phyloP scores from a whole-genome alignment of 176 grass and related monocot species.

The Paspalum vaginatum region DNA sequence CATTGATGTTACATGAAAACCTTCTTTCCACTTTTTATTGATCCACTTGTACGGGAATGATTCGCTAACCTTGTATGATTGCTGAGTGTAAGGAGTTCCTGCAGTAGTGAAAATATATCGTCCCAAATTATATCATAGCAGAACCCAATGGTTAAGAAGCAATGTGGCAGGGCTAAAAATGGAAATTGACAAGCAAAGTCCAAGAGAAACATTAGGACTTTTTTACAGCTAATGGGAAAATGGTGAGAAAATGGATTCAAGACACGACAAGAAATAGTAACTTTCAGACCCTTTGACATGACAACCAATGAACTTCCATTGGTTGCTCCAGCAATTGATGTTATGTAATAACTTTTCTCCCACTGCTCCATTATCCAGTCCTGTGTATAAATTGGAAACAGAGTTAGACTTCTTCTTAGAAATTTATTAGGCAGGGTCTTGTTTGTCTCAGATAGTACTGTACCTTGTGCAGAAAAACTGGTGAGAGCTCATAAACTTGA shows the following conservation, averaged over 20 bases:
- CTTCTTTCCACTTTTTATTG: constrained; percentile 99
- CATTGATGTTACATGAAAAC: constrained; percentile 98
- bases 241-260: neutral
- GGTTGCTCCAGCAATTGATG: constrained; percentile 76
- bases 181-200: neutral
- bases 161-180: neutral
- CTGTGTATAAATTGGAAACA: constrained; percentile 41
- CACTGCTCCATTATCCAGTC: constrained; percentile 99
- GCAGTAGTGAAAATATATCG: constrained; percentile 27
- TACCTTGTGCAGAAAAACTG: constrained; percentile 96
- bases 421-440: constrained; percentile 19
- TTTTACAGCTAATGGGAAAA: constrained; percentile 14
- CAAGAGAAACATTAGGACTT: constrained; percentile 19
- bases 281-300: constrained; percentile 83
- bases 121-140: neutral
- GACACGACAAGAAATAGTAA: neutral
- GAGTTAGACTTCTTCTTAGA: constrained; percentile 20
- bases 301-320: constrained; percentile 97
- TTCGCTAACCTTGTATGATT: constrained; percentile 97
- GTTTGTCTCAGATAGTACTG: constrained; percentile 25
- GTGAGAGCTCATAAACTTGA: constrained; percentile 90
- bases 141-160: neutral
- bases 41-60: constrained; percentile 99
- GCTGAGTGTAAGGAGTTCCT: constrained; percentile 89
- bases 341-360: constrained; percentile 96